Evolutionary conservation across 192 early-diverging fungal species (phyloP), one percentile per base, ranked within the genome.

Genomic region (Gamsiella multidivaricata): DNA sequence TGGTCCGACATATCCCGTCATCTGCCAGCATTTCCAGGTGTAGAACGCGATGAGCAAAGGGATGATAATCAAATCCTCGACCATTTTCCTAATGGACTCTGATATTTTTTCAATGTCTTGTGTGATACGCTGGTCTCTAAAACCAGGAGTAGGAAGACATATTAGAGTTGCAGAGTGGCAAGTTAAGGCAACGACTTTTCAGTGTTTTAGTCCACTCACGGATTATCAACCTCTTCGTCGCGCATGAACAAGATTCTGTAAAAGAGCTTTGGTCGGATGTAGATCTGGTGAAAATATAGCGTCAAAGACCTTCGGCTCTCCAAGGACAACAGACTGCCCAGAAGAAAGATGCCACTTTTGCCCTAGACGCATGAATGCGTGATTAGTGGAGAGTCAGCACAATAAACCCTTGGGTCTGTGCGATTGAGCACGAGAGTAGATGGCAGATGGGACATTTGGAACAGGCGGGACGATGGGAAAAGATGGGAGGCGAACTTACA

Each of bases 71-170:
- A 94, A 70, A 39, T 92, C 84, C 23, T 86, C 80, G 22, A 86
- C 47, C 34, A 93, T 87, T 29, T 81, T 54, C 10, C 85, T 61
- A 7, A 92, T 61, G 37, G 89, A 80, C 18, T 89, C 88, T 18
- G 92, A 45, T 34, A 98, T 88, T 50, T 90, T 91, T 69, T 94
- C 94, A 36, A 95, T 87, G 74, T 98, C 96, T 79, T 96, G 94
- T 18, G 95, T 86, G 39, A 96, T 94, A 17, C 95, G 88, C 79
- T 95, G 94, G 69, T 98, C 96, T 15, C 86, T 87, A 70, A 14
- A 62, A 14, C 42, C 18, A 32, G 32, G 31, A 32, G 8, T 69
- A 67, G 72, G 80, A 70, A 41, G 80, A n/a, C n/a, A n/a, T n/a
- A n/a, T n/a, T n/a, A n/a, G n/a, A n/a, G n/a, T n/a, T n/a, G n/a